phyloP scores from a whole-genome alignment of 2,329 filamentous ascomycete species.

The Fusarium foetens region DNA sequence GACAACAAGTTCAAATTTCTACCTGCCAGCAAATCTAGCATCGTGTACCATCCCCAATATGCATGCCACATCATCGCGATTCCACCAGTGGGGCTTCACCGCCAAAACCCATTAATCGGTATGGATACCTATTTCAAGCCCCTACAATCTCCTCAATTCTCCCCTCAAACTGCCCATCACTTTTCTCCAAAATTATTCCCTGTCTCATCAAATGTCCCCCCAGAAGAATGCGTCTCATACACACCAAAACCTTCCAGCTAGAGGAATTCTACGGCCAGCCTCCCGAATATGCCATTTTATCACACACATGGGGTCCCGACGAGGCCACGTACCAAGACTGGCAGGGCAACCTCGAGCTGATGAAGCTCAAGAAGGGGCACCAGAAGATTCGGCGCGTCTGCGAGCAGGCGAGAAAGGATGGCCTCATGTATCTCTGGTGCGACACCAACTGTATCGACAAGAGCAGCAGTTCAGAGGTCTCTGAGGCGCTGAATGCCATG shows the following conservation, averaged over 20 bases:
- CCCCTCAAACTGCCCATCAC: not conserved
- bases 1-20: not conserved
- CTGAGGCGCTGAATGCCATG: slow-evolving; percentile 23
- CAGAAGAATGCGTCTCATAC: slow-evolving; percentile 43
- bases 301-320: slow-evolving; percentile 47
- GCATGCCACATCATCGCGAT: slow-evolving; percentile 28
- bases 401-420: slow-evolving; percentile 25
- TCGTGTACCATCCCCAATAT: slow-evolving; percentile 15
- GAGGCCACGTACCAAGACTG: slow-evolving; percentile 43
- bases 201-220: not conserved
- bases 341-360: slow-evolving; percentile 23
- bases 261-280: slow-evolving; percentile 41
- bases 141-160: not conserved
- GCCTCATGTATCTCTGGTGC: slow-evolving; percentile 22
- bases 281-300: slow-evolving; percentile 47
- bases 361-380: slow-evolving; percentile 21
- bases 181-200: not conserved
- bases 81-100: slow-evolving; percentile 31
- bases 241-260: slow-evolving; percentile 32
- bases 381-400: slow-evolving; percentile 25
- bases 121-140: slow-evolving; percentile 11
- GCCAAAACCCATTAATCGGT: slow-evolving; percentile 13
- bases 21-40: slow-evolving; percentile 21
- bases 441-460: slow-evolving; percentile 35
- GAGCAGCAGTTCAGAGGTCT: slow-evolving; percentile 24